Evolutionary conservation across 768 basidiomycete species (phyloP).

Genomic region (Exidia glandulosa): DNA sequence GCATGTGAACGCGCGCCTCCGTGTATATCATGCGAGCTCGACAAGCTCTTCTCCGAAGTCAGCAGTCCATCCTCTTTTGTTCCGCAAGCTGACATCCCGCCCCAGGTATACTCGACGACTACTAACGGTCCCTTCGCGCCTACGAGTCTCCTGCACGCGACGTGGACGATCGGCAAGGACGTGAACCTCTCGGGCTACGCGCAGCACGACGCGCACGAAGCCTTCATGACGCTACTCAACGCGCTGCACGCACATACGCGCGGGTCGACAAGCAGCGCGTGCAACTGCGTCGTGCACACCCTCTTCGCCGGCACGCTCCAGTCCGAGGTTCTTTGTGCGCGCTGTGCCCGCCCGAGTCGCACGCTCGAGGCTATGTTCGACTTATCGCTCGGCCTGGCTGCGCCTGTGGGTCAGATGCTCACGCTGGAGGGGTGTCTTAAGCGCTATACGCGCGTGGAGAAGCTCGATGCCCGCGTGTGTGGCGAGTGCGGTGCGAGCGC

Average conservation of each 20-base stretch:
- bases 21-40: slow-evolving; percentile 92
- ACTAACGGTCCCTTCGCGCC: slow-evolving; percentile 59
- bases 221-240: slow-evolving; percentile 73
- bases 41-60: slow-evolving; percentile 70
- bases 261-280: slow-evolving; percentile 63
- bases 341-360: slow-evolving; percentile 66
- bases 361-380: slow-evolving; percentile 87
- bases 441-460: slow-evolving; percentile 82
- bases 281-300: slow-evolving; percentile 85
- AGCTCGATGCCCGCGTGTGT: slow-evolving; percentile 71
- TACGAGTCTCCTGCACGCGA: slow-evolving; percentile 67
- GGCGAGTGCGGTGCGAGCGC: slow-evolving; percentile 65
- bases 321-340: slow-evolving; percentile 81
- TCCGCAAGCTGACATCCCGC: not conserved
- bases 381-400: slow-evolving; percentile 71
- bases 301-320: slow-evolving; percentile 82
- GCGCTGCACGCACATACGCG: slow-evolving; percentile 75
- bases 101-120: not conserved
- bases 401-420: slow-evolving; percentile 35
- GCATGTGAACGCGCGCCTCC: slow-evolving; percentile 51
- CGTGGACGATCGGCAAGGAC: slow-evolving; percentile 73
- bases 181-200: slow-evolving; percentile 86
- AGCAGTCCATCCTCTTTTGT: no score
- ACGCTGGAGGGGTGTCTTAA: slow-evolving; percentile 63
- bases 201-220: slow-evolving; percentile 91